Evolutionary conservation across 2,329 filamentous ascomycete species (phyloP).

Genomic region (Colletotrichum camelliae): DNA sequence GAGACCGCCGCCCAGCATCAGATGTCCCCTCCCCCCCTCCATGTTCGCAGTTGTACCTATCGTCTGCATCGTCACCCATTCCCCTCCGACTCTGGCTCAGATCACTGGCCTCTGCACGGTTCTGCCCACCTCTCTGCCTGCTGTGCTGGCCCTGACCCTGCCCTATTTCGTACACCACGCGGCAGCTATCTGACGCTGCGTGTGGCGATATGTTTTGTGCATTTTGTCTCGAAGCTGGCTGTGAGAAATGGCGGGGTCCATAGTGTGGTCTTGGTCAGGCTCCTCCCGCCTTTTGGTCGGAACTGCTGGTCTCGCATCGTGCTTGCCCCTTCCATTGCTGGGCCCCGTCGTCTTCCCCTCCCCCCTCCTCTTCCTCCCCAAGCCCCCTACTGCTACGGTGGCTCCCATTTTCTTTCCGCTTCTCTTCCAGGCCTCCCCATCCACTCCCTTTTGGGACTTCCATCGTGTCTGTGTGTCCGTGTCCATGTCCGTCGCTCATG

Average conservation of each 20-base stretch:
- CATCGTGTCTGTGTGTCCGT: slow-evolving; percentile 3
- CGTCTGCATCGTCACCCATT: neutral
- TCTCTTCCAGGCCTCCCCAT: neutral
- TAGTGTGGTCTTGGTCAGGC: neutral
- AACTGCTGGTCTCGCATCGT: neutral
- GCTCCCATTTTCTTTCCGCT: neutral
- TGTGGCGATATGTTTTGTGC: neutral
- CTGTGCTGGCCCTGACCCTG: neutral
- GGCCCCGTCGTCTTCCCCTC: neutral
- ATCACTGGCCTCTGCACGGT: neutral
- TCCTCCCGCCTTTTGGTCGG: neutral
- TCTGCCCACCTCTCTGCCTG: neutral
- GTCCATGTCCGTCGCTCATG: neutral
- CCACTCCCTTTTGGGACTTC: neutral
- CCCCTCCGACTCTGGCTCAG: neutral
- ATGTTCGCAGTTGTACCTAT: neutral
- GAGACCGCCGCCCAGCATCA: neutral
- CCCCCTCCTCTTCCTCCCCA: neutral
- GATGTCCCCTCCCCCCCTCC: neutral
- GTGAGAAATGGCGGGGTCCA: neutral
- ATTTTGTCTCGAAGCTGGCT: neutral
- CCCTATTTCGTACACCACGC: neutral
- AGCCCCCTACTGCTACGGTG: neutral
- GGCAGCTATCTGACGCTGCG: neutral
- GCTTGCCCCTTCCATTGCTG: neutral